Evolutionary conservation across 1,139 yeast genomes (phyloP).

Genomic region (Blastobotrys proliferans): DNA sequence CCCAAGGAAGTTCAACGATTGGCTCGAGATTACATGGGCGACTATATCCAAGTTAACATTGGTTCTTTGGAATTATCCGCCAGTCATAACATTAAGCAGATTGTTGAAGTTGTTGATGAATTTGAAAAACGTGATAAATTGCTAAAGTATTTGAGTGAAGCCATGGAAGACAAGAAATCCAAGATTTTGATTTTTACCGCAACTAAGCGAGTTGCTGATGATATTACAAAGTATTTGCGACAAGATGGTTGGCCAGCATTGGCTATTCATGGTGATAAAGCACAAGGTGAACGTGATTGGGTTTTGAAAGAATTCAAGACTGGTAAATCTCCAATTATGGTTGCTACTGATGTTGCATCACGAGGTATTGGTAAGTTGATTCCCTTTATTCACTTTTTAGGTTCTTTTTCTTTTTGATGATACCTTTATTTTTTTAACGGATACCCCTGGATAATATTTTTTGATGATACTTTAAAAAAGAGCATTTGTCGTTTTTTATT

Average conservation of each 20-base stretch:
- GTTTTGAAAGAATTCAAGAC: slow-evolving; percentile 86
- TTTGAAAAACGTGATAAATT: slow-evolving; percentile 93
- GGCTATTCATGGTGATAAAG: slow-evolving; percentile 98
- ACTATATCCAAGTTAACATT: slow-evolving; percentile 92
- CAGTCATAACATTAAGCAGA: slow-evolving; percentile 90
- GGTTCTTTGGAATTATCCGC: slow-evolving; percentile 97
- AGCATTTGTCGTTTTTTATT: no score
- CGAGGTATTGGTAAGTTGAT: slow-evolving; percentile 96
- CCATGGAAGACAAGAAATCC: slow-evolving; percentile 71
- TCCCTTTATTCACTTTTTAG: no score
- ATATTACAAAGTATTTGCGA: slow-evolving; percentile 84
- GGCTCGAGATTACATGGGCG: slow-evolving; percentile 85
- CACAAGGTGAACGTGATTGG: slow-evolving; percentile 98
- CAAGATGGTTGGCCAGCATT: slow-evolving; percentile 99
- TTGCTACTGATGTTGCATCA: slow-evolving; percentile 99
- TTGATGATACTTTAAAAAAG: no score
- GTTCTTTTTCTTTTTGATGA: background rate
- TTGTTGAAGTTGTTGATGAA: slow-evolving; percentile 86
- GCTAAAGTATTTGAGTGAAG: slow-evolving; percentile 75
- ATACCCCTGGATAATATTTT: no score
- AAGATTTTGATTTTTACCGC: slow-evolving; percentile 88
- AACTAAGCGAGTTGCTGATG: slow-evolving; percentile 97
- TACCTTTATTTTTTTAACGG: background rate
- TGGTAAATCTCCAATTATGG: slow-evolving; percentile 95
- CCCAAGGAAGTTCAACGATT: slow-evolving; percentile 94